These are phyloP conservation scores for Pyrenophora seminiperda DNA, from an alignment of 2,329 filamentous ascomycete species.

Conservation along the genomic window DNA sequence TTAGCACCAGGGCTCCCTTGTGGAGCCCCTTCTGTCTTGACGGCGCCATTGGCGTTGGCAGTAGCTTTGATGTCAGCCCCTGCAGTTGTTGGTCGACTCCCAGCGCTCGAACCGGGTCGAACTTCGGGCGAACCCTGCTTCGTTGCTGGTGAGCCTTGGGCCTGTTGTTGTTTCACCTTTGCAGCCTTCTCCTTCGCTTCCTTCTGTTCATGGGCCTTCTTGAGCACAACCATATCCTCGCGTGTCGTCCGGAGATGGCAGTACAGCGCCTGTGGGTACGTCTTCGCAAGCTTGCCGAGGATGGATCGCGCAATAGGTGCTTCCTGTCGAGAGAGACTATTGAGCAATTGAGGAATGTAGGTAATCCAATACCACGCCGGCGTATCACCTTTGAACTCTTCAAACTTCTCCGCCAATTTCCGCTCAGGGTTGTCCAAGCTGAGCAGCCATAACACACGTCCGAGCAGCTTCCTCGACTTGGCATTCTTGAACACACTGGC, in stretches of 20 bases:
- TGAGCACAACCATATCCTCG: slow-evolving; percentile 91
- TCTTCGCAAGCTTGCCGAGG: slow-evolving; percentile 90
- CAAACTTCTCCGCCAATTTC: slow-evolving; percentile 82
- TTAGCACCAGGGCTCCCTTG: slow-evolving; percentile 41
- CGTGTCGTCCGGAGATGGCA: slow-evolving; percentile 92
- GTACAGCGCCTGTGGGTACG: slow-evolving; percentile 92
- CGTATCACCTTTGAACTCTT: slow-evolving; percentile 96
- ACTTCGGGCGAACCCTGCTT: slow-evolving; percentile 47
- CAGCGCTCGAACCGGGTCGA: slow-evolving; percentile 37
- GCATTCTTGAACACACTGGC: slow-evolving; percentile 96
- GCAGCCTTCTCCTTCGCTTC: slow-evolving; percentile 60
- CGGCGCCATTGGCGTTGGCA: slow-evolving; percentile 49
- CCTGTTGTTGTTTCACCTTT: slow-evolving; percentile 66
- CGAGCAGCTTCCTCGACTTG: slow-evolving; percentile 91
- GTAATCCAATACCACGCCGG: slow-evolving; percentile 99
- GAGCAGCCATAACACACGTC: slow-evolving; percentile 91
- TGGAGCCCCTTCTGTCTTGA: slow-evolving; percentile 47
- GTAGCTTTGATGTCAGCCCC: slow-evolving; percentile 59
- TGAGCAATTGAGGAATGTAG: slow-evolving; percentile 94
- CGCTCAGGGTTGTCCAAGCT: slow-evolving; percentile 90
- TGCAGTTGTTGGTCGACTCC: slow-evolving; percentile 38
- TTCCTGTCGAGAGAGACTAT: slow-evolving; percentile 88
- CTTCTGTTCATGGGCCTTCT: slow-evolving; percentile 77
- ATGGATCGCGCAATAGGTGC: slow-evolving; percentile 84
- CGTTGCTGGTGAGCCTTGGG: slow-evolving; percentile 46